Evolutionary conservation across 1,284 basidiomycete genomes (phyloP), one percentile per base, ranked within the genome.

Genomic region (Leccinum ponderosum): DNA sequence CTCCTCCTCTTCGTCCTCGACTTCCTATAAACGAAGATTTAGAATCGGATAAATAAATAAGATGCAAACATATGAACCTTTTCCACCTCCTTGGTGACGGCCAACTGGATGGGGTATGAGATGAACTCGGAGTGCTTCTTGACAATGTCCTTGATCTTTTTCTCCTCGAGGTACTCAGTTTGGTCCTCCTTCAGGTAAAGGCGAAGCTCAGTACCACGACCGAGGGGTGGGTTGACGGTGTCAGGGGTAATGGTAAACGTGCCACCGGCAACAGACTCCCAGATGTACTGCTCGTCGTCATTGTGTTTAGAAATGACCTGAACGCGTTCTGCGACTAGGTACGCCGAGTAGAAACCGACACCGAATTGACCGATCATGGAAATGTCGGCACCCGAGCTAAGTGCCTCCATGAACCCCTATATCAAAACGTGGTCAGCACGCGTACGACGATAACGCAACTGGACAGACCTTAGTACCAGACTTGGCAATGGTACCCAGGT

Each of bases 71-170:
- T 17, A 11, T 83, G 29, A 62, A 89, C 91, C 90, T 95, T 96
- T 85, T 99, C 97, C 63, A 97, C 94, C 84, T 99, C 97, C 88
- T 99, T 99, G 76, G 94, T 95, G 67, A 98, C 95, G 59, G 94
- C 94, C 69, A 99, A 88, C 79, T 99, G 96, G 75, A 99, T 99
- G 68, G 97, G 97, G 85, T 99, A 99, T 55, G 97, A 98, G 82
- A 99, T 99, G 85, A 99, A 99, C 83, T 99, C 97, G 74, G 97
- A 99, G 87, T 99, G 97, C 87, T 99, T 99, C 89, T 99, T 99
- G 78, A 99, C 97, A 69, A 97, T 95, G 72, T 99, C 97, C 84
- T 97, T 97, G 87, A 99, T 95, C 78, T 89, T 90, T 87, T 98
- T 98, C 87, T 99, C 97, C 83, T 99, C 97, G 62, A 98, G 87